These are phyloP conservation scores for Botrytis tulipae DNA, from an alignment of 2,329 filamentous ascomycete genomes.

Conservation along the genomic window DNA sequence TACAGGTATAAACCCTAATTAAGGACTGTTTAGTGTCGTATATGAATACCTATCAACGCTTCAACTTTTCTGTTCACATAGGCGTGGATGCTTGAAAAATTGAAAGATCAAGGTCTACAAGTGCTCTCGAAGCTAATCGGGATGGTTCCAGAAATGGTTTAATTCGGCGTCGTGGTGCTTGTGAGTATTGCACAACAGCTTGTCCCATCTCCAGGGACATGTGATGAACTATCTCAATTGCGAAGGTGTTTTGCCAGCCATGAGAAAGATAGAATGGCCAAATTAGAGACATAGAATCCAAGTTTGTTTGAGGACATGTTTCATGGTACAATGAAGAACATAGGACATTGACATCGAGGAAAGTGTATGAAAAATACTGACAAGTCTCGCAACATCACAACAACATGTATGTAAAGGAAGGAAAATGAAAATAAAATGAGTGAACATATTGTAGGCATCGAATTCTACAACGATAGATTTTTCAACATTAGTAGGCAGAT, in stretches of 20 bases:
- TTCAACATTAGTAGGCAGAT: too few relatives aligned
- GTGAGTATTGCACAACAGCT: neutral
- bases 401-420: neutral
- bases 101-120: neutral
- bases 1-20: neutral
- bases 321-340: neutral
- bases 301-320: neutral
- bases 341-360: neutral
- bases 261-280: neutral
- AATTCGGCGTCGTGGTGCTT: neutral
- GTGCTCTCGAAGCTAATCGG: neutral
- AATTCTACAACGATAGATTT: too few relatives aligned
- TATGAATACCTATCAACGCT: neutral
- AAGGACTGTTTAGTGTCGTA: neutral
- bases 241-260: neutral
- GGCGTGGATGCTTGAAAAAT: neutral
- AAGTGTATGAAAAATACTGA: neutral
- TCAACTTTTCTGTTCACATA: neutral
- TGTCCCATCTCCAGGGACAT: neutral
- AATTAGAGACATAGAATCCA: neutral
- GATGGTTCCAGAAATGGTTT: neutral
- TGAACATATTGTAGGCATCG: neutral
- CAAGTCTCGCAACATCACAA: neutral
- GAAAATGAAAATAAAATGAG: neutral
- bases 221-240: neutral